Conservation (phyloP, 2,329 filamentous ascomycete genomes). For the Fusarium piperis region DNA sequence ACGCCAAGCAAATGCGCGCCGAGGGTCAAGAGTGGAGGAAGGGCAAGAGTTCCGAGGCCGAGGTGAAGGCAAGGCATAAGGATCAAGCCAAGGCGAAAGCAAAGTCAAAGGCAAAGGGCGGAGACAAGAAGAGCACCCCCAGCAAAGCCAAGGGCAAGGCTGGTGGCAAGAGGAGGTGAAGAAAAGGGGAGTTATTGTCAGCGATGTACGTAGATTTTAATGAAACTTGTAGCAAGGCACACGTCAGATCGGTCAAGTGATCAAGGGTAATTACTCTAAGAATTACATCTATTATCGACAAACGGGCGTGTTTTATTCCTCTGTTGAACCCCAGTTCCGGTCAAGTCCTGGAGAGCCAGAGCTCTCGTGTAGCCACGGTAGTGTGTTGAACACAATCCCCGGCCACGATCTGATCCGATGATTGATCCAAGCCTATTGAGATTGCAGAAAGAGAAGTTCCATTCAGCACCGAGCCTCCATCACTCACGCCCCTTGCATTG, state of each 20-base stretch:
- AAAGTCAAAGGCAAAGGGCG: conserved; percentile 26
- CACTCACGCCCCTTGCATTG: background rate
- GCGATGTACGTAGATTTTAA: conserved; percentile 34
- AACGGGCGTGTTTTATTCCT: background rate
- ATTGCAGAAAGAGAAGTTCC: background rate
- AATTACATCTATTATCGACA: background rate
- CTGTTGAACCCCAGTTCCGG: background rate
- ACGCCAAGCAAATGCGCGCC: conserved; percentile 63
- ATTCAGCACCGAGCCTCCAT: background rate
- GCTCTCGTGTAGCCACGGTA: background rate
- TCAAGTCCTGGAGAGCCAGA: background rate
- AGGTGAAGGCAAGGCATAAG: conserved; percentile 42
- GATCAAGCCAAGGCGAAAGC: conserved; percentile 28
- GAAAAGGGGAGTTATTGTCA: conserved; percentile 29
- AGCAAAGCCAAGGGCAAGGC: conserved; percentile 37
- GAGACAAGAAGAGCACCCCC: conserved; percentile 30
- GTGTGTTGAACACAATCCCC: background rate
- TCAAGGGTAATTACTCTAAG: background rate
- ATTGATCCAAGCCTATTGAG: background rate
- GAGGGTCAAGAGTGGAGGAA: conserved; percentile 78
- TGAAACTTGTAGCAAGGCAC: conserved; percentile 19
- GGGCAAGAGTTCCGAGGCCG: conserved; percentile 57
- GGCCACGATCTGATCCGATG: background rate
- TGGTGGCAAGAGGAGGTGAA: conserved; percentile 36
- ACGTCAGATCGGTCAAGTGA: background rate